Conservation (phyloP, 768 basidiomycete genomes). For the Pulveroboletus sp. region DNA sequence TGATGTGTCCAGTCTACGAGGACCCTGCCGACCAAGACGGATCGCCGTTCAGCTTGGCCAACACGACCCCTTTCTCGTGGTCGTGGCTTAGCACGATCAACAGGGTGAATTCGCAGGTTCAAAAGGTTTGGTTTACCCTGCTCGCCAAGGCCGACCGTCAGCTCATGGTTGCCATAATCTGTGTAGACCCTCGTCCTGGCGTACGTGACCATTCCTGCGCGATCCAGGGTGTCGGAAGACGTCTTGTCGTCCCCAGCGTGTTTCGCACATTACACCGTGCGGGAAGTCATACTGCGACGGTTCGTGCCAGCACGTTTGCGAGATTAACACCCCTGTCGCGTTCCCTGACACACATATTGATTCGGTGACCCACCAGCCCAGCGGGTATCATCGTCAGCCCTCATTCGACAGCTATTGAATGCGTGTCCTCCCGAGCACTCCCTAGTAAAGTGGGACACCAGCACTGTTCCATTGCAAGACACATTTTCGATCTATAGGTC, state of each 20-base stretch:
- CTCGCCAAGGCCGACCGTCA: background rate
- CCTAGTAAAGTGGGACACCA: background rate
- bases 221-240: slow-evolving; percentile 46
- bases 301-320: slow-evolving; percentile 94
- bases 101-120: slow-evolving; percentile 93
- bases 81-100: slow-evolving; percentile 96
- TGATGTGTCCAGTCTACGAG: slow-evolving; percentile 89
- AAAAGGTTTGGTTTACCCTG: slow-evolving; percentile 67
- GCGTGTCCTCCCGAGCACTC: background rate
- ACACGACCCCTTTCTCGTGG: slow-evolving; percentile 78
- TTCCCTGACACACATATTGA: background rate
- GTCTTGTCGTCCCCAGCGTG: slow-evolving; percentile 67
- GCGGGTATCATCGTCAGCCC: background rate
- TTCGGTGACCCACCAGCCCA: background rate
- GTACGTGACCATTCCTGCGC: slow-evolving; percentile 89
- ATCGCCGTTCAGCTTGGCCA: slow-evolving; percentile 62
- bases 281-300: slow-evolving; percentile 78
- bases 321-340: slow-evolving; percentile 41
- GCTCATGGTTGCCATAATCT: slow-evolving; percentile 2
- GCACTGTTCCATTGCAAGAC: slow-evolving; percentile 1
- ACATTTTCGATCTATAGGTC: slow-evolving; percentile 1
- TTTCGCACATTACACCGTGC: slow-evolving; percentile 69
- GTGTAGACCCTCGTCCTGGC: slow-evolving; percentile 80
- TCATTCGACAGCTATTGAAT: background rate
- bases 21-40: slow-evolving; percentile 64